Evolutionary conservation across 1,284 basidiomycete species (phyloP).

Genomic region (Sporisorium iseilematis-ciliati): DNA sequence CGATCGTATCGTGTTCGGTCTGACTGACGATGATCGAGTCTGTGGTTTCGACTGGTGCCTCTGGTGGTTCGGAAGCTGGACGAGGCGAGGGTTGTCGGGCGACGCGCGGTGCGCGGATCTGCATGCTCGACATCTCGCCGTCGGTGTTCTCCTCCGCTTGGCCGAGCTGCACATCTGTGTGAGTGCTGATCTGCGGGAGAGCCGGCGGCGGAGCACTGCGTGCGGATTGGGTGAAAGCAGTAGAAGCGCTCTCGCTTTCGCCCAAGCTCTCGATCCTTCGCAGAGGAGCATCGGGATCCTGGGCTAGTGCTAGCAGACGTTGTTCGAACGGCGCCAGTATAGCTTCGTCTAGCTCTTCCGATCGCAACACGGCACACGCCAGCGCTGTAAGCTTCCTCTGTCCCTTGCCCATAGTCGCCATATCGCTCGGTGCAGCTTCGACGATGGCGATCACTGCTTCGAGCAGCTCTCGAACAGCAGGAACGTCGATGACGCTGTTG

Average conservation of each 20-base stretch:
- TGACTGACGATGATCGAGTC: slow-evolving; percentile 23
- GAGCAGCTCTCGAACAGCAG: slow-evolving; percentile 10
- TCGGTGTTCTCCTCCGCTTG: background rate
- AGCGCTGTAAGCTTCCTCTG: slow-evolving; percentile 6
- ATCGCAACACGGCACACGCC: slow-evolving; percentile 23
- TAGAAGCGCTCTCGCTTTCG: slow-evolving; percentile 7
- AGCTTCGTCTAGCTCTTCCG: slow-evolving; percentile 33
- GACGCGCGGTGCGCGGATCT: slow-evolving; percentile 17
- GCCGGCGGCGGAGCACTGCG: background rate
- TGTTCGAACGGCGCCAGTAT: slow-evolving; percentile 27
- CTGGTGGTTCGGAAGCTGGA: background rate
- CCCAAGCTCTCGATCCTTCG: slow-evolving; percentile 15
- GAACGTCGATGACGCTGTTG: slow-evolving; percentile 5
- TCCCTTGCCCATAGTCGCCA: background rate
- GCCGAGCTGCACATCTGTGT: background rate
- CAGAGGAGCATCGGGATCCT: slow-evolving; percentile 13
- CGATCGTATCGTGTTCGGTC: slow-evolving; percentile 23
- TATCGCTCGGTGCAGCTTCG: slow-evolving; percentile 12
- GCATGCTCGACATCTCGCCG: slow-evolving; percentile 27
- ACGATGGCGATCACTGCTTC: slow-evolving; percentile 12
- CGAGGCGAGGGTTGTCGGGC: background rate
- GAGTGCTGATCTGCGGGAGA: background rate
- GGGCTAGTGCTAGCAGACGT: slow-evolving; percentile 17
- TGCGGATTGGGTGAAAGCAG: background rate
- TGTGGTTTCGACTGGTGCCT: slow-evolving; percentile 1